Conservation (phyloP, 352 stramenopile genomes). For the Peronosclerospora sorghi region DNA sequence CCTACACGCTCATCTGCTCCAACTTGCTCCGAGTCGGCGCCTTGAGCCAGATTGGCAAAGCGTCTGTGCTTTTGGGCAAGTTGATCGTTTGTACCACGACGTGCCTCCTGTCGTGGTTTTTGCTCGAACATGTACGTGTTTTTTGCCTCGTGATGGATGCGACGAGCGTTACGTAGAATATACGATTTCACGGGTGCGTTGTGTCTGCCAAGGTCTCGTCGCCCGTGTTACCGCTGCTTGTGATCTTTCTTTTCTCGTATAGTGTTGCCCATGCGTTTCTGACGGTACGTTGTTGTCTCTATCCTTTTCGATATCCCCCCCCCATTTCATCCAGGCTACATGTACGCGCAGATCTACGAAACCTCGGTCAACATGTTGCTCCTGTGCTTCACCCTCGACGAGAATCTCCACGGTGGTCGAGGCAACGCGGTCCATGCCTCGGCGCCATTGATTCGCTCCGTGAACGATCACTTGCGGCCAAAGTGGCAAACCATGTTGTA, state of each 20-base stretch:
- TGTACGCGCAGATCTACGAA: conserved; percentile 60
- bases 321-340: too few relatives aligned
- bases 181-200: not conserved
- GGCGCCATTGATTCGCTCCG: conserved; percentile 49
- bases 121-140: conserved; percentile 56
- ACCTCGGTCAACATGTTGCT: conserved; percentile 79
- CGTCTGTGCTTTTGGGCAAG: conserved; percentile 62
- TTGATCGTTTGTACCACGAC: conserved; percentile 66
- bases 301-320: too few relatives aligned
- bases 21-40: conserved; percentile 56
- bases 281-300: conserved; percentile 31
- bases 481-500: conserved; percentile 87
- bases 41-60: conserved; percentile 52
- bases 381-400: conserved; percentile 78
- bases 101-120: conserved; percentile 56
- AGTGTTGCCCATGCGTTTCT: conserved; percentile 70
- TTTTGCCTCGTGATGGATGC: not conserved
- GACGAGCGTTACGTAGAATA: not conserved
- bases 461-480: conserved; percentile 73
- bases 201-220: conserved; percentile 28
- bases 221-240: conserved; percentile 49
- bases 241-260: conserved; percentile 65
- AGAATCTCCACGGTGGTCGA: conserved; percentile 69
- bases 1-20: conserved; percentile 57
- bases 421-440: conserved; percentile 58